Percentiles rank a stretch among this genome's conserved stretches.
Conservation (phyloP, 345 rosid species). For the Orychophragmus violaceus region DNA sequence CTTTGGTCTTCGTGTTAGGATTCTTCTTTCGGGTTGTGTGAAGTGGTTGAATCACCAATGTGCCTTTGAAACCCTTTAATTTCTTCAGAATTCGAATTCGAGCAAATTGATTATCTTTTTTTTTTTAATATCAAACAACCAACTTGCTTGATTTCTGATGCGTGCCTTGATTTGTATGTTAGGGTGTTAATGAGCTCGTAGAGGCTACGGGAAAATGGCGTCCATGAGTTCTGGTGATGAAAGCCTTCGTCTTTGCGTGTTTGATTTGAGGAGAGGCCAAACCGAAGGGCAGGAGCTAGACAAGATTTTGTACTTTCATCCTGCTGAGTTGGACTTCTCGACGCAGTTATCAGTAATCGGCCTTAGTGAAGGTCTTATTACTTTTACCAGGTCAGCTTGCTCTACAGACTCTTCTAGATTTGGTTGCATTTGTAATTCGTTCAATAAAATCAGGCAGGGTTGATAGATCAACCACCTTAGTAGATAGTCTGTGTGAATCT, state of each 20-base stretch:
- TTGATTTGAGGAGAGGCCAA: slow-evolving; percentile 93
- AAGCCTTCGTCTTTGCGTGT: slow-evolving; percentile 62
- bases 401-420: neutral
- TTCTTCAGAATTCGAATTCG: neutral
- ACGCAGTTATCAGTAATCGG: slow-evolving; percentile 86
- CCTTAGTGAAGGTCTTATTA: slow-evolving; percentile 93
- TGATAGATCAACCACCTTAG: neutral
- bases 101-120: too few species aligned
- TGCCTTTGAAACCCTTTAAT: neutral
- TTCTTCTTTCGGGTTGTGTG: neutral
- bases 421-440: neutral
- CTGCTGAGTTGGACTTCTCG: slow-evolving; percentile 67
- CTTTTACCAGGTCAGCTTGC: slow-evolving; percentile 78
- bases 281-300: slow-evolving; percentile 88
- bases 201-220: slow-evolving; percentile 37
- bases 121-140: neutral
- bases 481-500: neutral
- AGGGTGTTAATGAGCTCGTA: neutral
- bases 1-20: slow-evolving; percentile 15
- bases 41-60: slow-evolving; percentile 10
- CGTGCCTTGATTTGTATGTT: neutral
- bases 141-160: neutral
- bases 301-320: slow-evolving; percentile 78
- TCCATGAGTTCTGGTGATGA: slow-evolving; percentile 48
- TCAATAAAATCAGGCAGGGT: neutral